A percentile compares a stretch with the other conserved stretches of the same genome.
These are phyloP conservation scores for Ogataea ramenticola DNA, from an alignment of 805 yeast species.

Conservation along the genomic window DNA sequence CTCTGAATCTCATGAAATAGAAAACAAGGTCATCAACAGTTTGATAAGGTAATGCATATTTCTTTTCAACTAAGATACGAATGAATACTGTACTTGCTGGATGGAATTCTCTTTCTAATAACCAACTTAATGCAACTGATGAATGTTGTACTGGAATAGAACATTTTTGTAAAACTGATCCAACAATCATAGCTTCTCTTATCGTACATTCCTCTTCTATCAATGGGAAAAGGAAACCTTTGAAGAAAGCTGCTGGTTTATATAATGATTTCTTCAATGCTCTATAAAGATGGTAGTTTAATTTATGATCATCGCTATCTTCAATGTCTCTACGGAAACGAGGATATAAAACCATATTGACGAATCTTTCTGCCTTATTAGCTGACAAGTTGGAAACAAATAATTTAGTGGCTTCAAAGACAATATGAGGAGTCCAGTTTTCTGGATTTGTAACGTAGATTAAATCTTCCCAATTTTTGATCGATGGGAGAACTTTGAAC, in stretches of 20 bases:
- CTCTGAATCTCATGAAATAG: slow-evolving; percentile 87
- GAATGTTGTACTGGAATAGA: slow-evolving; percentile 95
- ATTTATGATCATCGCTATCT: slow-evolving; percentile 63
- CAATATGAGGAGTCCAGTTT: slow-evolving; percentile 91
- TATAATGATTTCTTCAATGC: slow-evolving; percentile 88
- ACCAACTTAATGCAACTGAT: slow-evolving; percentile 85
- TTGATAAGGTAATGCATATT: slow-evolving; percentile 94
- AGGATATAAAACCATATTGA: slow-evolving; percentile 59
- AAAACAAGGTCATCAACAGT: slow-evolving; percentile 91
- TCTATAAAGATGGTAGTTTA: slow-evolving; percentile 90
- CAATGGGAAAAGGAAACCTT: slow-evolving; percentile 89
- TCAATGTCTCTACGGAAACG: slow-evolving; percentile 67
- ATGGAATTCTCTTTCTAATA: slow-evolving; percentile 72
- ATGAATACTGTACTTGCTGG: slow-evolving; percentile 91
- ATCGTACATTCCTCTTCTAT: slow-evolving; percentile 84
- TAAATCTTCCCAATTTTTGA: slow-evolving; percentile 94
- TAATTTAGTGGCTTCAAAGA: slow-evolving; percentile 88
- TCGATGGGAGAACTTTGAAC: slow-evolving; percentile 88
- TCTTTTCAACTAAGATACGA: slow-evolving; percentile 83
- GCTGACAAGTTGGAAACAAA: slow-evolving; percentile 88
- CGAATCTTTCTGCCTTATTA: slow-evolving; percentile 80
- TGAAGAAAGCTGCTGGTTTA: slow-evolving; percentile 96
- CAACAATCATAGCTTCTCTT: slow-evolving; percentile 92
- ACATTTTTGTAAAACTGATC: slow-evolving; percentile 80
- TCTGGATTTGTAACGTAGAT: slow-evolving; percentile 89